A percentile compares a stretch with the other conserved stretches of the same genome.
These are phyloP conservation scores for Straminergon stramineum DNA, from an alignment of 225 moss, liverwort and hornwort species.

Conservation along the genomic window DNA sequence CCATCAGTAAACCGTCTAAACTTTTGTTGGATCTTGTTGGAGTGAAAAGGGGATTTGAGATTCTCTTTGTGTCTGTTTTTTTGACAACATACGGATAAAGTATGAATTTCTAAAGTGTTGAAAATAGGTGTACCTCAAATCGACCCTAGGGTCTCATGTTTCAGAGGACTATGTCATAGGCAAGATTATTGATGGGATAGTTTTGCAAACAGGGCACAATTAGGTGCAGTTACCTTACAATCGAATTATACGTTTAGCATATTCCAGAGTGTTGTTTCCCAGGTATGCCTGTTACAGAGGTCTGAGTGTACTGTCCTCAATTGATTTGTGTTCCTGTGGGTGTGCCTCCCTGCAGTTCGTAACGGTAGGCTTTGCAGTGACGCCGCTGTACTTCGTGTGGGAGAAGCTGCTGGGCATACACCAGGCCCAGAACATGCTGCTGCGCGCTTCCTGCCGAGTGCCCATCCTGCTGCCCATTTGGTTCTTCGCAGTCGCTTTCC, in stretches of 20 bases:
- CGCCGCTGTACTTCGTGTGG: slow-evolving; percentile 51
- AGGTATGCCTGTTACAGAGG: neutral
- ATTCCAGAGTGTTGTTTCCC: neutral
- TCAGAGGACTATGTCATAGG: neutral
- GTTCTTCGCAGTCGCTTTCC: slow-evolving; percentile 52
- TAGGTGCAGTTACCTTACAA: neutral
- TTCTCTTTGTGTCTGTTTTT: neutral
- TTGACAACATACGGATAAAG: neutral
- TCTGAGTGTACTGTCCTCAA: too few species aligned
- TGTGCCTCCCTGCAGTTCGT: slow-evolving; percentile 16
- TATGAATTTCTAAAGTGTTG: neutral
- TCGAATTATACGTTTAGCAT: too few species aligned
- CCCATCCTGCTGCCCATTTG: slow-evolving; percentile 44
- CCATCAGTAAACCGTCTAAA: neutral
- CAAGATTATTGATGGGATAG: neutral
- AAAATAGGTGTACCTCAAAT: neutral
- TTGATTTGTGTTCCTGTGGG: neutral
- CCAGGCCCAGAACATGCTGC: slow-evolving; percentile 26
- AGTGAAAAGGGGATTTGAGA: neutral
- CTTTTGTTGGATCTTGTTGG: neutral
- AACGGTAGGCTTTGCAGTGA: slow-evolving; percentile 37
- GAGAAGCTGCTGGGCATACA: slow-evolving; percentile 54
- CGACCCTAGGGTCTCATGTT: neutral
- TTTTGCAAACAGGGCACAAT: neutral
- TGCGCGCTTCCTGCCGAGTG: slow-evolving; percentile 42